These are phyloP conservation scores for Pseudoscleropodium purum DNA, from an alignment of 225 moss, liverwort and hornwort species.

Conservation along the genomic window DNA sequence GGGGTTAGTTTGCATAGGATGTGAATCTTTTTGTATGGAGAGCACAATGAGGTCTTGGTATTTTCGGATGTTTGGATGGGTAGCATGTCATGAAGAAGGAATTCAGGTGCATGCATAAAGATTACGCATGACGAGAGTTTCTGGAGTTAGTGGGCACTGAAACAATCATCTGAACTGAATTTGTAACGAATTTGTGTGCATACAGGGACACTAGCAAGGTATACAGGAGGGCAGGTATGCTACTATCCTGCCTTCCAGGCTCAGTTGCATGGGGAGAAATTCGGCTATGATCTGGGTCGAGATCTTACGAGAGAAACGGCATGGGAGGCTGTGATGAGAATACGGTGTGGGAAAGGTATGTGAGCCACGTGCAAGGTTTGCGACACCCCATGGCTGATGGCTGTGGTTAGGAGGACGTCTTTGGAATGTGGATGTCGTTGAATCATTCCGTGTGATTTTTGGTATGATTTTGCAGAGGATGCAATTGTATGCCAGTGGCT, in stretches of 20 bases:
- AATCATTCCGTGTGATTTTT: not conserved
- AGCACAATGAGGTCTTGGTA: not conserved
- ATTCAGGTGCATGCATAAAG: not conserved
- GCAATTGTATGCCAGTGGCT: not conserved
- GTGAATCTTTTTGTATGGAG: not conserved
- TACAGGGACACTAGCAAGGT: conserved; percentile 76
- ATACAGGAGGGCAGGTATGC: conserved; percentile 86
- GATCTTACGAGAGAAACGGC: conserved; percentile 96
- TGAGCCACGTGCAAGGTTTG: not conserved
- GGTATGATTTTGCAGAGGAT: not conserved
- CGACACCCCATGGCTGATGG: not conserved
- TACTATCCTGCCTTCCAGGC: conserved; percentile 78
- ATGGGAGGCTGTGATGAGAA: conserved; percentile 97
- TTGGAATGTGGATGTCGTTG: not conserved
- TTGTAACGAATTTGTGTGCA: not conserved
- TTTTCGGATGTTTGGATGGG: not conserved
- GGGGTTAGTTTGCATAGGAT: not conserved
- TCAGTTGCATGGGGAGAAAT: conserved; percentile 67
- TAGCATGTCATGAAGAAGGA: not conserved
- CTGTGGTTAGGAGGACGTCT: not conserved
- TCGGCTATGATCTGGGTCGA: conserved; percentile 78
- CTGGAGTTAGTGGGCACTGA: not conserved
- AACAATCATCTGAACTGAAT: not conserved
- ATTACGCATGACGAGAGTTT: not conserved
- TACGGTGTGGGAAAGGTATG: conserved; percentile 97